Percentiles rank a stretch among this genome's conserved stretches.
Conservation (phyloP, 1,139 yeast species). For the Chernovozyma aurita region DNA sequence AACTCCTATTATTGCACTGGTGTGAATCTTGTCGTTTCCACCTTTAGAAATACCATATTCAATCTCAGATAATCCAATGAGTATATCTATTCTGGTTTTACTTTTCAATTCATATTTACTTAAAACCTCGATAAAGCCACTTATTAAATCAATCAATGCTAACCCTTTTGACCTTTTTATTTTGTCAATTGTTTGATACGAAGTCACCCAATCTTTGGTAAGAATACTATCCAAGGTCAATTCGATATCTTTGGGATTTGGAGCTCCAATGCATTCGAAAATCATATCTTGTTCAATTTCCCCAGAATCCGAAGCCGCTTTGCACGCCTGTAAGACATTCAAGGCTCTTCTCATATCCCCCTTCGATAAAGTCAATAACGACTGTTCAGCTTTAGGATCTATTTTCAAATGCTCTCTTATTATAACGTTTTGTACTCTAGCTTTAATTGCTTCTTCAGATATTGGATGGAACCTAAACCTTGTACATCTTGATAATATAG, state of each 20-base stretch:
- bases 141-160: slow-evolving; percentile 80
- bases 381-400: slow-evolving; percentile 52
- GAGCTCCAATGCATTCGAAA: slow-evolving; percentile 94
- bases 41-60: slow-evolving; percentile 91
- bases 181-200: slow-evolving; percentile 58
- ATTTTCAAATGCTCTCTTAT: slow-evolving; percentile 61
- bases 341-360: slow-evolving; percentile 98
- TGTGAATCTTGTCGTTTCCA: slow-evolving; percentile 85
- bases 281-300: slow-evolving; percentile 67
- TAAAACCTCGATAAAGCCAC: slow-evolving; percentile 69
- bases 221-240: slow-evolving; percentile 70
- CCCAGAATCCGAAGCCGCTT: slow-evolving; percentile 53
- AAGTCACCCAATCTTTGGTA: slow-evolving; percentile 84
- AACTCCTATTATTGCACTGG: slow-evolving; percentile 86
- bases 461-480: slow-evolving; percentile 90
- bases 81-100: slow-evolving; percentile 55
- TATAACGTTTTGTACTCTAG: slow-evolving; percentile 65
- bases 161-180: slow-evolving; percentile 73
- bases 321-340: slow-evolving; percentile 91
- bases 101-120: slow-evolving; percentile 62
- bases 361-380: slow-evolving; percentile 65
- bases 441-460: slow-evolving; percentile 58
- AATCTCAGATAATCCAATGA: slow-evolving; percentile 73
- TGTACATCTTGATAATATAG: slow-evolving; percentile 90
- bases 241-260: slow-evolving; percentile 83